Evolutionary conservation across 495 filamentous ascomycete genomes (phyloP).

Genomic region (Penicillium cosmopolitanum): DNA sequence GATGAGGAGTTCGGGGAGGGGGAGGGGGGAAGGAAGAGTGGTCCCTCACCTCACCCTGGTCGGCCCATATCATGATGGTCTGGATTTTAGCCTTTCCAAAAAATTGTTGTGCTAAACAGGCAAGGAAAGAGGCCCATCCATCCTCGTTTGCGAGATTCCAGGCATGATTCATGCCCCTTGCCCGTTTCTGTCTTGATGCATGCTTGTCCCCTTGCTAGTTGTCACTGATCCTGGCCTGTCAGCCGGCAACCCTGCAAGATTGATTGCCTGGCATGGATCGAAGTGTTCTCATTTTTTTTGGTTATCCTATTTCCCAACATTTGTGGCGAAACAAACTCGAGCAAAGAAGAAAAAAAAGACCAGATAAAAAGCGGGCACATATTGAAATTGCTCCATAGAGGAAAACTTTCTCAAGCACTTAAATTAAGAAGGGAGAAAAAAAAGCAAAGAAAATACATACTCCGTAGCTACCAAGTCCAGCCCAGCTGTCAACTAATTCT

Average conservation of each 20-base stretch:
- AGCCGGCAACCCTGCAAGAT: neutral
- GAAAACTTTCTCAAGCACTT: too few relatives aligned
- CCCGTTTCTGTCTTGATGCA: slow-evolving; percentile 21
- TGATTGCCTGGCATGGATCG: neutral
- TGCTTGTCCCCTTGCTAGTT: slow-evolving; percentile 5
- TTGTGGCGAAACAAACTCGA: neutral
- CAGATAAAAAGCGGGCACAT: too few relatives aligned
- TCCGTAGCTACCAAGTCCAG: neutral
- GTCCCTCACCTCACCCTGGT: slow-evolving; percentile 18
- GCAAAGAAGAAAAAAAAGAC: neutral
- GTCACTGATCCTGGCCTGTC: slow-evolving; percentile 3
- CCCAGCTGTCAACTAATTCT: slow-evolving; percentile 39
- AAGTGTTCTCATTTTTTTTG: neutral
- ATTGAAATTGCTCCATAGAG: too few relatives aligned
- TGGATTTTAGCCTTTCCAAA: slow-evolving; percentile 5
- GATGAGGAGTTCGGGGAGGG: slow-evolving; percentile 31
- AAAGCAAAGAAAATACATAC: neutral
- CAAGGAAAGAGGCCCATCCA: neutral
- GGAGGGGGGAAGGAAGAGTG: neutral
- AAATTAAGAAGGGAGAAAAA: neutral
- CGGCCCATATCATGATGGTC: slow-evolving; percentile 15
- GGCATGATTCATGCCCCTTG: slow-evolving; percentile 13
- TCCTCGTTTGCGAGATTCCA: slow-evolving; percentile 10
- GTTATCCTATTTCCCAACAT: neutral
- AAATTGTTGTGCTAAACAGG: neutral